These are phyloP conservation scores for Excoecaria agallocha DNA, from an alignment of 345 rosid genomes.

Conservation along the genomic window DNA sequence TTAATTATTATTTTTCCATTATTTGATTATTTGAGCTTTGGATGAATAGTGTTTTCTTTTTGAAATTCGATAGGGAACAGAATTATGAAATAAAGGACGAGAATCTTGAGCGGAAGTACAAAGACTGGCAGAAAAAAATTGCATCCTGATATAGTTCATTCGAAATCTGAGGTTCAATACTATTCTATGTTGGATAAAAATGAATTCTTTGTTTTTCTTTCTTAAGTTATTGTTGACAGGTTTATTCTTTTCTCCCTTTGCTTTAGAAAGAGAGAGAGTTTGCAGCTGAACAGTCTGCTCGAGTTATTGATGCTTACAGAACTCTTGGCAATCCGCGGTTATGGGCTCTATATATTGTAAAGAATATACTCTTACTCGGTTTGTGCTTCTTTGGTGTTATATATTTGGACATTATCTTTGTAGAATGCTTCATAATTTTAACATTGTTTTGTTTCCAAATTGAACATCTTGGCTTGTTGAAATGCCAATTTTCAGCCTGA, in stretches of 20 bases:
- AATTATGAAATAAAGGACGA: constrained; percentile 56
- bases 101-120: constrained; percentile 66
- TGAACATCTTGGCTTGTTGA: not conserved
- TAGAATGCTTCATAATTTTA: not conserved
- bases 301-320: constrained; percentile 76
- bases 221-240: not conserved
- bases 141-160: constrained; percentile 96
- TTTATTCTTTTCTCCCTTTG: not conserved
- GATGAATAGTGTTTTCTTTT: not conserved
- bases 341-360: constrained; percentile 82
- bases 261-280: constrained; percentile 63
- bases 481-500: not conserved
- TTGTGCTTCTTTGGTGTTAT: not conserved
- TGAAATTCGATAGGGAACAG: constrained; percentile 43
- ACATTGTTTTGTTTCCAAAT: not conserved
- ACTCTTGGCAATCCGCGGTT: constrained; percentile 56
- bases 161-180: constrained; percentile 66
- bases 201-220: too few species aligned
- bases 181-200: not conserved
- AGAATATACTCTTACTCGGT: constrained; percentile 19
- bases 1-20: not conserved
- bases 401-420: not conserved
- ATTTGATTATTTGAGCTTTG: not conserved
- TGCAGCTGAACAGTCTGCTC: constrained; percentile 87
- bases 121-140: constrained; percentile 89